A percentile compares a stretch with the other conserved stretches of the same genome.
These are phyloP conservation scores for Gossypium australe DNA, from an alignment of 345 rosid species.

Conservation along the genomic window DNA sequence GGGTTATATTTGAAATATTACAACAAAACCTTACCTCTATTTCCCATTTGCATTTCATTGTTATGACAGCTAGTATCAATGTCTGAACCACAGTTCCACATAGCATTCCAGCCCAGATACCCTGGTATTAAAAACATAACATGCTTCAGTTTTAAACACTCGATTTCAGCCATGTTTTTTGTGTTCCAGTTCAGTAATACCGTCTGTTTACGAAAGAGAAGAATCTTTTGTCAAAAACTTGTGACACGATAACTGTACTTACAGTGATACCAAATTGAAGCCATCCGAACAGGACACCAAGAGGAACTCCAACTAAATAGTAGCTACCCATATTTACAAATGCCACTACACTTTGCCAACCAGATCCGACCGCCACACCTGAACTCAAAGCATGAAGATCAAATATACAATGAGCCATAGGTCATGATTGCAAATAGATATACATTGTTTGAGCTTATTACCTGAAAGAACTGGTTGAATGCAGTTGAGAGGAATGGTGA, in stretches of 20 bases:
- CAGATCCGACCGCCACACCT: conserved; percentile 55
- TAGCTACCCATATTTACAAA: conserved; percentile 46
- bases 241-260: not conserved
- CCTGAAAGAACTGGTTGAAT: conserved; percentile 60
- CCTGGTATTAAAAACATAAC: conserved; percentile 21
- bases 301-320: conserved; percentile 45
- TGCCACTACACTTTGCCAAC: conserved; percentile 47
- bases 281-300: conserved; percentile 44
- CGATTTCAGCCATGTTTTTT: not conserved
- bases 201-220: not conserved
- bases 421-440: not conserved
- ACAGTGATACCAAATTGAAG: conserved; percentile 36
- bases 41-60: conserved; percentile 39
- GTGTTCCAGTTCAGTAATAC: not conserved
- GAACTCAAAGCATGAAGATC: not conserved
- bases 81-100: conserved; percentile 48
- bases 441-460: conserved; percentile 8
- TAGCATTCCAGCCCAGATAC: conserved; percentile 50
- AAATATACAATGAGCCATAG: not conserved
- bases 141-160: not conserved
- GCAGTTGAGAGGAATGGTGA: conserved; percentile 48
- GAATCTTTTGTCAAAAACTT: not conserved
- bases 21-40: conserved; percentile 28
- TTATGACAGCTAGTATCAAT: conserved; percentile 30
- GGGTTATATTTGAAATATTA: not conserved